Evolutionary conservation across 352 stramenopile genomes (phyloP).

Genomic region (Thalassiosira mediterranea): DNA sequence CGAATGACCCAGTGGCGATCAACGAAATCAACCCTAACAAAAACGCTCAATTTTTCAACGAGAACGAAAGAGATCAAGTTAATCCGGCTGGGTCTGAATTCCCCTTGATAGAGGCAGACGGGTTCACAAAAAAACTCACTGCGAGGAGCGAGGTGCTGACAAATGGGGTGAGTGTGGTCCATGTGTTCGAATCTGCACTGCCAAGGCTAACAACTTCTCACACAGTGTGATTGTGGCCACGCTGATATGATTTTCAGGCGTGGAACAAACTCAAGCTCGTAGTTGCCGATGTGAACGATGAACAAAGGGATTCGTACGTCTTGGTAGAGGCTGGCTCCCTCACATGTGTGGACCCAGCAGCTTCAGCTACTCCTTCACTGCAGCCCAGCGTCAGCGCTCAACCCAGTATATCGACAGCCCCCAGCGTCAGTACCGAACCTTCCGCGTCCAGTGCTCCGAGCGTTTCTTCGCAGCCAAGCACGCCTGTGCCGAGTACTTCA

Average conservation of each 20-base stretch:
- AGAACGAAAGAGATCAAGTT: conserved; percentile 22
- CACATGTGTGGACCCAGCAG: conserved; percentile 13
- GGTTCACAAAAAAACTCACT: conserved; percentile 27
- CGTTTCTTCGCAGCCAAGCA: no score
- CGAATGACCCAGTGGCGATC: conserved; percentile 3
- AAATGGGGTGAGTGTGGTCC: no score
- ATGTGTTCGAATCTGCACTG: no score
- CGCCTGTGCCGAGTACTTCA: no score
- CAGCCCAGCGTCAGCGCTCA: no score
- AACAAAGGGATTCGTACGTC: conserved; percentile 25
- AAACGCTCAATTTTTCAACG: conserved; percentile 39
- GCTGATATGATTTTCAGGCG: no score
- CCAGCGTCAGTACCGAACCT: no score
- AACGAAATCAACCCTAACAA: conserved; percentile 37
- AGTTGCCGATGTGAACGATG: conserved; percentile 28
- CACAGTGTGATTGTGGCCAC: no score
- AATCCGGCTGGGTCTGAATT: conserved; percentile 5
- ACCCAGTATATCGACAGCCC: no score
- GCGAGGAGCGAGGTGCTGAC: not conserved
- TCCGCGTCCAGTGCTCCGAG: no score
- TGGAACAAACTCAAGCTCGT: conserved; percentile 31
- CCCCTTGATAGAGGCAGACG: conserved; percentile 22
- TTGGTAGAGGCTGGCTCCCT: conserved; percentile 28
- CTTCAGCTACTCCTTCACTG: no score
- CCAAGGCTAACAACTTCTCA: no score